Conservation (phyloP, 1,284 basidiomycete species). For the Inonotus obliquus region DNA sequence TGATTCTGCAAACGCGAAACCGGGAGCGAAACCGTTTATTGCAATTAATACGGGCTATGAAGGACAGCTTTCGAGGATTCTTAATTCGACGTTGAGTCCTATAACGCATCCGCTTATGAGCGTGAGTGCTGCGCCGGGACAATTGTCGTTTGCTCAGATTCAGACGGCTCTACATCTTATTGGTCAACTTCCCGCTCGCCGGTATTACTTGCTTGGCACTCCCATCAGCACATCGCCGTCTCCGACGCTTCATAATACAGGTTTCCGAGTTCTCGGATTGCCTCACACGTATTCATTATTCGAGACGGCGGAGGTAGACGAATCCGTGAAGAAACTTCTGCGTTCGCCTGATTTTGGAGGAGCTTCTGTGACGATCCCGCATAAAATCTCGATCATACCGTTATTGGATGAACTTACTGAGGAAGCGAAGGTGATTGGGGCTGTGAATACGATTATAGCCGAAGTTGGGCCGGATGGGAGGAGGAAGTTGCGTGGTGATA, state of each 20-base stretch:
- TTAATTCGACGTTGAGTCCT: slow-evolving; percentile 85
- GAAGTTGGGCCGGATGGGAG: slow-evolving; percentile 37
- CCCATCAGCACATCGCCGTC: slow-evolving; percentile 91
- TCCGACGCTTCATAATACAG: slow-evolving; percentile 91
- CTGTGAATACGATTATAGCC: slow-evolving; percentile 89
- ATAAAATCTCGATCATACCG: slow-evolving; percentile 84
- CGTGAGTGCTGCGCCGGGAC: slow-evolving; percentile 85
- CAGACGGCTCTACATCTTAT: slow-evolving; percentile 78
- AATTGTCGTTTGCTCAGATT: slow-evolving; percentile 85
- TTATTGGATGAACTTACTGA: slow-evolving; percentile 73
- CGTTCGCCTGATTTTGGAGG: slow-evolving; percentile 81
- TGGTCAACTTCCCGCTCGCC: slow-evolving; percentile 67
- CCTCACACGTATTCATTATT: slow-evolving; percentile 79
- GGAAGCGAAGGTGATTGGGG: slow-evolving; percentile 81
- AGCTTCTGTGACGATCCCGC: slow-evolving; percentile 93
- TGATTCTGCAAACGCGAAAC: slow-evolving; percentile 35
- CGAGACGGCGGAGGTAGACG: slow-evolving; percentile 68
- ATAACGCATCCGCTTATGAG: slow-evolving; percentile 87
- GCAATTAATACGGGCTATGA: slow-evolving; percentile 91
- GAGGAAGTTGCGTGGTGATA: slow-evolving; percentile 73
- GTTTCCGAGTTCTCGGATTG: slow-evolving; percentile 75
- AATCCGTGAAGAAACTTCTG: slow-evolving; percentile 62
- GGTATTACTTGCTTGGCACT: slow-evolving; percentile 85
- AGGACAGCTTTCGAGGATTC: slow-evolving; percentile 87
- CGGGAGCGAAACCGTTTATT: slow-evolving; percentile 72